Percentiles rank a stretch among this genome's conserved stretches.
phyloP scores from a whole-genome alignment of 257 asterid genomes.

The Hygrophila difformis region DNA sequence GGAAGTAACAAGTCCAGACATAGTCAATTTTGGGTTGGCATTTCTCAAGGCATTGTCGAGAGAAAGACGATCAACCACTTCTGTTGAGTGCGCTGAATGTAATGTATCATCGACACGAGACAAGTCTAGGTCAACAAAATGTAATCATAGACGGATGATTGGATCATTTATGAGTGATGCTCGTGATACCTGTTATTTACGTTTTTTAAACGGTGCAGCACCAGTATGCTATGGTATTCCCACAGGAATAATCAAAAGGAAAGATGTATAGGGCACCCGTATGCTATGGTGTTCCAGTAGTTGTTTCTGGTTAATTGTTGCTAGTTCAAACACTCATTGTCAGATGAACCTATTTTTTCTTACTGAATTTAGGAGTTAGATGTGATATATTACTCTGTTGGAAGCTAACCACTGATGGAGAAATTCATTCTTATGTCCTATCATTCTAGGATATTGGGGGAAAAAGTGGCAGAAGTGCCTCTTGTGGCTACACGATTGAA shows the following conservation, averaged over 20 bases:
- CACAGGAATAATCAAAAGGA: conserved; percentile 62
- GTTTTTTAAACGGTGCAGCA: conserved; percentile 82
- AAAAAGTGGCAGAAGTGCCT: conserved; percentile 84
- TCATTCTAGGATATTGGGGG: conserved; percentile 62
- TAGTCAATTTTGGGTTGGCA: conserved; percentile 87
- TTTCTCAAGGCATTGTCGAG: conserved; percentile 72
- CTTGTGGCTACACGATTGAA: conserved; percentile 78
- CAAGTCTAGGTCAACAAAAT: conserved; percentile 12
- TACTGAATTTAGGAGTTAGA: no score
- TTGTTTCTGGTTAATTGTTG: no score
- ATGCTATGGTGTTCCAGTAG: no score
- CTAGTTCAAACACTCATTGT: no score
- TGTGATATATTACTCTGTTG: no score
- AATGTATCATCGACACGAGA: conserved; percentile 14
- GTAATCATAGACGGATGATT: conserved; percentile 53
- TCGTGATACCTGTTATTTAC: conserved; percentile 72
- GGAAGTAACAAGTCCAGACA: conserved; percentile 95
- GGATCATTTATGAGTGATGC: conserved; percentile 88
- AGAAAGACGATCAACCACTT: conserved; percentile 43
- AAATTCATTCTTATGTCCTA: conserved; percentile 1
- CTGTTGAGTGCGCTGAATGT: conserved; percentile 36
- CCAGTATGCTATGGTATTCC: conserved; percentile 99
- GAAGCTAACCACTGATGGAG: no score
- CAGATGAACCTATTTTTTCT: no score
- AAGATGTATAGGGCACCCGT: conserved; percentile 1